A percentile compares a stretch with the other conserved stretches of the same genome.
Conservation (phyloP, 2,329 filamentous ascomycete genomes). For the Fonsecaea erecta region DNA sequence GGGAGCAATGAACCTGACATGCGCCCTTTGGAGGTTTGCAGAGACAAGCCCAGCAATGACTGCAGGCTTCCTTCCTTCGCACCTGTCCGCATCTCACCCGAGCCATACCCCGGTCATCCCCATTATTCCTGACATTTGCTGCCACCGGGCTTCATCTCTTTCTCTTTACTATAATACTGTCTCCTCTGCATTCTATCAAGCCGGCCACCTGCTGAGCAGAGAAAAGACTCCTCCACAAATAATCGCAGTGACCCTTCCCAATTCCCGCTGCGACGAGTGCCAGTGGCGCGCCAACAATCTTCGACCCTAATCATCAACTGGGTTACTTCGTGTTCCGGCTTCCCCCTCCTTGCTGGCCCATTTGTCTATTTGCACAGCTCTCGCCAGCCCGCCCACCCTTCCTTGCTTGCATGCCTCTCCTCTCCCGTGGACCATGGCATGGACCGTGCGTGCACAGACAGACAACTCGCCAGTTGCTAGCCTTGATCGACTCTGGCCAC, state of each 20-base stretch:
- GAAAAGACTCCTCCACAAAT: slow-evolving; percentile 1
- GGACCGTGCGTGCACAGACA: background rate
- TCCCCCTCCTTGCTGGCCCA: background rate
- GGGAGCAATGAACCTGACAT: too few relatives aligned
- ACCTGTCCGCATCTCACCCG: background rate
- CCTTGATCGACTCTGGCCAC: slow-evolving; percentile 2
- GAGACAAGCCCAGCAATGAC: background rate
- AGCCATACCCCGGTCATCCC: background rate
- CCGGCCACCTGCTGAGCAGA: too few relatives aligned
- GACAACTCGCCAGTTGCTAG: background rate
- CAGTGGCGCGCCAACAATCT: background rate
- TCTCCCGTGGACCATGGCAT: too few relatives aligned
- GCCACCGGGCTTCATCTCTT: background rate
- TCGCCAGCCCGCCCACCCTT: background rate
- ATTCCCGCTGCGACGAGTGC: background rate
- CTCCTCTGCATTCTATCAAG: background rate
- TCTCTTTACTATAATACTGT: background rate
- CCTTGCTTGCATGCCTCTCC: background rate
- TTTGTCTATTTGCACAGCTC: background rate
- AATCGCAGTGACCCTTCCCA: background rate
- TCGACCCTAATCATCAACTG: background rate
- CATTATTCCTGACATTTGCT: background rate
- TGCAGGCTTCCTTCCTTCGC: background rate
- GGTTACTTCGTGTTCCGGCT: background rate
- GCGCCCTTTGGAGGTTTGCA: too few relatives aligned